Base-by-base conservation (phyloP, 2,329 filamentous ascomycete genomes). In the Exophiala viscosa region DNA sequence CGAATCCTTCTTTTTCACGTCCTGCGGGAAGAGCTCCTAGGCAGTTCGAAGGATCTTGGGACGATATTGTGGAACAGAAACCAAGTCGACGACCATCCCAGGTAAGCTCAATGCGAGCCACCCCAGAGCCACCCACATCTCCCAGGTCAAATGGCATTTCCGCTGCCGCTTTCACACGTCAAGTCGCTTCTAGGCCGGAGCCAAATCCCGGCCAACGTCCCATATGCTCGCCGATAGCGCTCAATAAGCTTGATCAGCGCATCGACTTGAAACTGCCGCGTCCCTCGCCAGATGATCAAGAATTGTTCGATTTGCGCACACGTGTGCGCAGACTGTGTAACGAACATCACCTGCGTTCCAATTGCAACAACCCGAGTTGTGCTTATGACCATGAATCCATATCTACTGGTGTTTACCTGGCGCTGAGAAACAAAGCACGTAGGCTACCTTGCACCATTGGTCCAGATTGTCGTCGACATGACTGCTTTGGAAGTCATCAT, bases 401-500 rank as follows among this genome's bases (percentile, higher is more conserved):
- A 3, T 68, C 70, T 3, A 57, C 68, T 2, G 65, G 66, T 5
- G 60, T 73, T 1, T 61, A 72, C 5, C 68, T 70, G 4, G 72
- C 72, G 1, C 66, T 80, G 20, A 67, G 69, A 50, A 71, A 71
- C 45, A 69, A 77, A 11, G 65, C 74, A 4, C 72, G 71, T n/a
- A 68, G 68, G 33, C 67, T 64, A 17, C 69, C 72, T 1, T 81
- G 78, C 58, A 61, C 66, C 1, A 57, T 61, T 2, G 71, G 68
- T 17, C 65, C 70, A 2, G 58, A 41, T 0, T 81, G 78, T 55
- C 71, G 76, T 10, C 62, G 63, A 3, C 57, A 65, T 0, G 67
- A 70, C 31, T 81, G 78, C 60, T 66, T 67, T 31, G 62, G 69
- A 28, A 77, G 77, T 0, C 78, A 81, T 57, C 59, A 61, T 20